Base-by-base conservation (phyloP, 179 eudicot species). In the Silene vulgaris region DNA sequence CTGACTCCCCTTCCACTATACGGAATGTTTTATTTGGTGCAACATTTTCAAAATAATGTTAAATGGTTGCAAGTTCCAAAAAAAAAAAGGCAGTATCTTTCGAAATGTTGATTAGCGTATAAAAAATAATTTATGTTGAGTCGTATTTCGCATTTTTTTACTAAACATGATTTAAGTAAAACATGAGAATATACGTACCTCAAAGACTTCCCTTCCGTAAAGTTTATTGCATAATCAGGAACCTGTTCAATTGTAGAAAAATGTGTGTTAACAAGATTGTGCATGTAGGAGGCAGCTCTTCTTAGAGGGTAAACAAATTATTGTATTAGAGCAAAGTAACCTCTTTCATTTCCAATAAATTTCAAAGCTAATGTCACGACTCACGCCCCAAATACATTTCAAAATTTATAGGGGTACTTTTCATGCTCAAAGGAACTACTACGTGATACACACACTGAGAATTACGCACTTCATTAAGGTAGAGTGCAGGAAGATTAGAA, bases 181-280 rank as follows among this genome's bases (percentile, higher is more conserved):
- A 63, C 62, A 26, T 12, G 35, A 32, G 29, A 30, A 50, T 16
- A 8, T 40, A 40, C 16, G 3, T 77, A 87, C 86, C 81, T 83
- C 76, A 35, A 23, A 63, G 86, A 82, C 67, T 76, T 85, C 37
- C 88, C 86, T 1, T 71, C 81, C 13, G 68, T 2, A 66, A 85
- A 83, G 75, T 81, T 83, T 74, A 87, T 75, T 37, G 90, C 90
- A 78, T 81, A 87, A 60, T 87, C 88, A 21, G 88, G 88, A 37
- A 87, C 89, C 87, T 86, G 80, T 40, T 37, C 61, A 71, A 50
- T 71, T 5, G 60, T 52, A 12, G 12, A 21, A 54, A 76, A 66
- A 3, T 76, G 40, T 52, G 69, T 59, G 43, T 12, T 63, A 28
- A 45, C 69, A 73, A n/a, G 16, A 50, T 12, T 30, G 8, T 32